Evolutionary conservation across 1,284 basidiomycete genomes (phyloP).

Genomic region (Agroathelia rolfsii): DNA sequence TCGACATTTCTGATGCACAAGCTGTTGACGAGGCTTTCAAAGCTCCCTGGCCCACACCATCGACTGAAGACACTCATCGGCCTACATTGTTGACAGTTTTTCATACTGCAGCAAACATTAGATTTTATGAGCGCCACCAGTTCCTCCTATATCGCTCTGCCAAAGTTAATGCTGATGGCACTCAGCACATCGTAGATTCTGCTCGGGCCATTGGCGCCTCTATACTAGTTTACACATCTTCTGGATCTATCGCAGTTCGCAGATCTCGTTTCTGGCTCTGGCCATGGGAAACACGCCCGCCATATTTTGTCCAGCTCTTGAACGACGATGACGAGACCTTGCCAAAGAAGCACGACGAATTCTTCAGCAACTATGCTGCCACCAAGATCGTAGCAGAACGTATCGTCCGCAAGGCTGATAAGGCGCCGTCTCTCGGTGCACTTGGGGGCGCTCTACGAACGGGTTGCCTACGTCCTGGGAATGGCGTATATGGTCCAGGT

Average conservation of each 20-base stretch:
- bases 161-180: conserved; percentile 54
- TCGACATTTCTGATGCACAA: conserved; percentile 43
- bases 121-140: conserved; percentile 57
- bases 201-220: conserved; percentile 33
- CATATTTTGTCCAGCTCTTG: conserved; percentile 44
- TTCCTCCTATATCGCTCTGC: conserved; percentile 42
- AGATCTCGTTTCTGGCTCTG: conserved; percentile 52
- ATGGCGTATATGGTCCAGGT: conserved; percentile 63
- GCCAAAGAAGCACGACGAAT: conserved; percentile 41
- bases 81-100: conserved; percentile 48
- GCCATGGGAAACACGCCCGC: conserved; percentile 57
- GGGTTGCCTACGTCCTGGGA: conserved; percentile 64
- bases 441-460: conserved; percentile 53
- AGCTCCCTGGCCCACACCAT: conserved; percentile 44
- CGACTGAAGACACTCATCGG: conserved; percentile 12
- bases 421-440: conserved; percentile 26
- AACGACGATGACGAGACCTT: conserved; percentile 42
- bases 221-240: conserved; percentile 53
- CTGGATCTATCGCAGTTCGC: conserved; percentile 43
- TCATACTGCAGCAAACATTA: conserved; percentile 66
- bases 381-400: conserved; percentile 47
- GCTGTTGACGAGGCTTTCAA: conserved; percentile 51
- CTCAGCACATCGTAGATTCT: conserved; percentile 50
- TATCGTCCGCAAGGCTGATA: conserved; percentile 46
- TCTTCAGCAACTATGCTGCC: conserved; percentile 62